Conservation (phyloP, 2,329 filamentous ascomycete genomes). For the Claviceps maximensis region DNA sequence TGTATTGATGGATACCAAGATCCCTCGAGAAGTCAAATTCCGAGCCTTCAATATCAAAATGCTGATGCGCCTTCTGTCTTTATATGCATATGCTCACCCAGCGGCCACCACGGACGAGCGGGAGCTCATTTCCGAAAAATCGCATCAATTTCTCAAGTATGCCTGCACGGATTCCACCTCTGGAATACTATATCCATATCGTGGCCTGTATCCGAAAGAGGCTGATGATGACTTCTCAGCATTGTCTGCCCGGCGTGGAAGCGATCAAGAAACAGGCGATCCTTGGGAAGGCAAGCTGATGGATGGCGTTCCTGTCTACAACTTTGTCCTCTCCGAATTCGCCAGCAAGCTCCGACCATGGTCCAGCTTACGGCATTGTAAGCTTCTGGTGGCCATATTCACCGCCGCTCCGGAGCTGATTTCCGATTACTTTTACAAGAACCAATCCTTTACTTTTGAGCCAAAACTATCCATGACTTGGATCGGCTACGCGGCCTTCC, state of each 20-base stretch:
- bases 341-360: conserved; percentile 70
- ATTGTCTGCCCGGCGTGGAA: conserved; percentile 14
- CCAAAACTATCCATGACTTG: conserved; percentile 87
- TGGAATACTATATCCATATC: conserved; percentile 63
- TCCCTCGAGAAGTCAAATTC: conserved; percentile 63
- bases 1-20: conserved; percentile 60
- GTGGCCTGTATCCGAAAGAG: conserved; percentile 74
- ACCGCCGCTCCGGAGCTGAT: conserved; percentile 71
- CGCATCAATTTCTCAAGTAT: conserved; percentile 62
- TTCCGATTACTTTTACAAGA: conserved; percentile 73
- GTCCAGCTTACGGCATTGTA: conserved; percentile 65
- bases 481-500: conserved; percentile 83
- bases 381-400: conserved; percentile 72
- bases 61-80: conserved; percentile 55
- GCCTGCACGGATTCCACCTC: conserved; percentile 61
- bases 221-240: conserved; percentile 34
- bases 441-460: conserved; percentile 71
- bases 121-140: conserved; percentile 47
- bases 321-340: conserved; percentile 67
- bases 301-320: conserved; percentile 59
- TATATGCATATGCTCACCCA: conserved; percentile 50
- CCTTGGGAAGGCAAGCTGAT: conserved; percentile 57
- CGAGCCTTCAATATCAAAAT: conserved; percentile 63
- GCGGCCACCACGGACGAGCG: conserved; percentile 26
- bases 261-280: conserved; percentile 40